phyloP scores from a whole-genome alignment of 805 yeast genomes.

The Dipodascus geniculatus region DNA sequence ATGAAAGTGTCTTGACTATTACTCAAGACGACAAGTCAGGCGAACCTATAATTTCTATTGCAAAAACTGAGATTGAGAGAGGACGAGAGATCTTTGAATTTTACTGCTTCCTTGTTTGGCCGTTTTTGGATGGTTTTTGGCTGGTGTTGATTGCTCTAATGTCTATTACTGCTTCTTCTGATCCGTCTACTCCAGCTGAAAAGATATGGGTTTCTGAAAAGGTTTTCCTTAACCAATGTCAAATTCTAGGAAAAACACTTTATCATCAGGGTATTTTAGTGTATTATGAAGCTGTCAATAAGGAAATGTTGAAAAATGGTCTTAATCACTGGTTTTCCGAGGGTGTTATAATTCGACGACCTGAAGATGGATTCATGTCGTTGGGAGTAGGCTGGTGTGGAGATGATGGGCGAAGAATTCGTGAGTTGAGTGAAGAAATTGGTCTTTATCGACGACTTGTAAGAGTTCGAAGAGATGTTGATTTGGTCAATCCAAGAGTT shows the following conservation, averaged over 20 bases:
- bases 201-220: conserved; percentile 21
- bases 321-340: conserved; percentile 23
- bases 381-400: neutral
- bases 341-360: conserved; percentile 12
- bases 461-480: neutral
- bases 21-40: conserved; percentile 11
- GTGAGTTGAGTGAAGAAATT: neutral
- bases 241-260: conserved; percentile 31
- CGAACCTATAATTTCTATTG: conserved; percentile 14
- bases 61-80: conserved; percentile 13
- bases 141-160: conserved; percentile 27
- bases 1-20: conserved; percentile 21
- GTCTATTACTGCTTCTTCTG: conserved; percentile 16
- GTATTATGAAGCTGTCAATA: conserved; percentile 31
- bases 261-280: conserved; percentile 31
- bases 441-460: neutral
- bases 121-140: conserved; percentile 34
- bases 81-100: conserved; percentile 28
- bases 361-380: conserved; percentile 1
- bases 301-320: conserved; percentile 29
- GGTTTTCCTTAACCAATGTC: conserved; percentile 25
- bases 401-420: neutral
- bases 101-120: conserved; percentile 32
- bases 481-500: neutral
- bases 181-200: conserved; percentile 13